These are phyloP conservation scores for Calonectria henricotiae DNA, from an alignment of 2,329 filamentous ascomycete species.

Conservation along the genomic window DNA sequence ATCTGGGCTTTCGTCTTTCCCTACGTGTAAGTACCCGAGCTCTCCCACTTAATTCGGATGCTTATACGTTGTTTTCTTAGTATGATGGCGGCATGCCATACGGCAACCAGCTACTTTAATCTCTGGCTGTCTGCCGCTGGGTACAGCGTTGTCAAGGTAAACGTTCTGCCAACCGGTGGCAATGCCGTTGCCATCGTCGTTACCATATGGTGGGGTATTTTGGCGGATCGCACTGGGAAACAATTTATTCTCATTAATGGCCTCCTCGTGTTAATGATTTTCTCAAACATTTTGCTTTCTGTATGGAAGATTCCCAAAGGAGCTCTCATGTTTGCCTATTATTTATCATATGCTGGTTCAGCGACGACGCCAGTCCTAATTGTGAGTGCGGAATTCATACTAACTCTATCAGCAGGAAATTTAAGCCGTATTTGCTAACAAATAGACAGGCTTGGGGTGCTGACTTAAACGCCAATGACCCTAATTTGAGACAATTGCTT, in stretches of 20 bases:
- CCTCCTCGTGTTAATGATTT: constrained; percentile 8
- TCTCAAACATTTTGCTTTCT: constrained; percentile 11
- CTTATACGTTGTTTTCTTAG: not conserved
- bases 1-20: constrained; percentile 23
- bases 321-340: constrained; percentile 10
- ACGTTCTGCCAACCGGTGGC: constrained; percentile 61
- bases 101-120: constrained; percentile 53
- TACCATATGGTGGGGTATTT: constrained; percentile 27
- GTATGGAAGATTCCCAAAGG: constrained; percentile 21
- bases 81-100: constrained; percentile 35
- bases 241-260: constrained; percentile 11
- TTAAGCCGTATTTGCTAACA: not conserved
- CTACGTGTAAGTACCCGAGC: constrained; percentile 15
- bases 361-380: constrained; percentile 20
- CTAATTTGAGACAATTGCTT: constrained; percentile 9
- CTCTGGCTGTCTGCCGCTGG: constrained; percentile 59
- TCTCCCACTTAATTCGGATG: too few species aligned
- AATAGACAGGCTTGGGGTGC: not conserved
- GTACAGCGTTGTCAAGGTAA: constrained; percentile 59
- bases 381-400: not conserved
- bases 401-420: not conserved
- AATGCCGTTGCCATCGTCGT: constrained; percentile 39
- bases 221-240: constrained; percentile 17
- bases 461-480: constrained; percentile 9
- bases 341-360: constrained; percentile 18